Percentiles rank a stretch among this genome's conserved stretches.
Evolutionary conservation across 2,329 filamentous ascomycete species (phyloP).

Genomic region (Penicillium sp.): DNA sequence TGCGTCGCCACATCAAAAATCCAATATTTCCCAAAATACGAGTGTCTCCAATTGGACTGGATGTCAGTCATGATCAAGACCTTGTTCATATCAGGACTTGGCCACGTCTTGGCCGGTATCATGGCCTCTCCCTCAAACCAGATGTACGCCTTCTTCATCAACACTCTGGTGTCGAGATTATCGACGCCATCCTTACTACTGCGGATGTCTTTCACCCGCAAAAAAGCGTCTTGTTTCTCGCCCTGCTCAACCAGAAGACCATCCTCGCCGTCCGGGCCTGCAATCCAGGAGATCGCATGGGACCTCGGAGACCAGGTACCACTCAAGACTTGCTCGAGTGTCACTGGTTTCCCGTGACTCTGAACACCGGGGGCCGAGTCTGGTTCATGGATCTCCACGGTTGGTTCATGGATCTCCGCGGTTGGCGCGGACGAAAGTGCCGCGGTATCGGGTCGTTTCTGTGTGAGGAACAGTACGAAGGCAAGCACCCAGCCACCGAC

Average conservation of each 20-base stretch:
- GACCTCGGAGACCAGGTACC: conserved; percentile 40
- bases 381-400: conserved; percentile 29
- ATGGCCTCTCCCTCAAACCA: conserved; percentile 57
- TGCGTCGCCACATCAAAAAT: conserved; percentile 87
- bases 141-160: conserved; percentile 73
- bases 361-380: conserved; percentile 33
- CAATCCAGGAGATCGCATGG: conserved; percentile 50
- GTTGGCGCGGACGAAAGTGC: conserved; percentile 25
- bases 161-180: conserved; percentile 58
- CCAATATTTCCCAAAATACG: conserved; percentile 82
- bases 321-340: conserved; percentile 43
- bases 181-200: conserved; percentile 50
- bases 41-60: conserved; percentile 84
- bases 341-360: conserved; percentile 44
- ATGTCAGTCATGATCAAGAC: conserved; percentile 76
- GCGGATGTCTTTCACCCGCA: conserved; percentile 84
- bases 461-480: conserved; percentile 44
- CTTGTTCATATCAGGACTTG: conserved; percentile 80
- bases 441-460: conserved; percentile 35
- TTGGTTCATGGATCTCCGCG: conserved; percentile 29
- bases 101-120: conserved; percentile 63
- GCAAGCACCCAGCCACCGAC: conserved; percentile 48
- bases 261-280: conserved; percentile 58
- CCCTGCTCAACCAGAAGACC: conserved; percentile 75
- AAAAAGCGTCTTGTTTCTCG: conserved; percentile 64